Evolutionary conservation across 768 basidiomycete species (phyloP).

Genomic region (Leccinum fibrillosum): DNA sequence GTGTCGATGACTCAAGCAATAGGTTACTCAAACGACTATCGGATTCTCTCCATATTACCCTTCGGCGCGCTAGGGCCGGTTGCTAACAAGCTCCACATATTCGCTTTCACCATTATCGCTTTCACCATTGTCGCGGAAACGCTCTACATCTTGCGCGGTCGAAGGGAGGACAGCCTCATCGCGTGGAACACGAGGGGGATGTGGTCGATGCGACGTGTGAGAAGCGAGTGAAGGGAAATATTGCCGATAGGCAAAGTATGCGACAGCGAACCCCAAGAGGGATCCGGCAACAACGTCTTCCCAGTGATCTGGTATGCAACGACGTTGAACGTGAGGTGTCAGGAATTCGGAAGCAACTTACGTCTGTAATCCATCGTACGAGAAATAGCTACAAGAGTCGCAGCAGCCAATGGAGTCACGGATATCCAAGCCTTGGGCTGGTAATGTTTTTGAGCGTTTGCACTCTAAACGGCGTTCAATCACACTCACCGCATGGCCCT

Average conservation of each 20-base stretch:
- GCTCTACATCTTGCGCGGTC: conserved; percentile 13
- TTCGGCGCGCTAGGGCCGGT: conserved; percentile 4
- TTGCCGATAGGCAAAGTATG: conserved; percentile 79
- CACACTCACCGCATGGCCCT: conserved; percentile 62
- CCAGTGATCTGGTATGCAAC: conserved; percentile 69
- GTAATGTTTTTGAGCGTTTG: conserved; percentile 4
- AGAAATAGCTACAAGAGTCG: conserved; percentile 75
- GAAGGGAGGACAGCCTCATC: conserved; percentile 44
- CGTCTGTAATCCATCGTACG: conserved; percentile 92
- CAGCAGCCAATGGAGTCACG: conserved; percentile 71
- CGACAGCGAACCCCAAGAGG: conserved; percentile 64
- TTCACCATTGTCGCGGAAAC: conserved; percentile 15
- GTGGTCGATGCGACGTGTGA: conserved; percentile 62
- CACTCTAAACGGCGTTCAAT: not conserved
- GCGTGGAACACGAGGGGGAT: conserved; percentile 60
- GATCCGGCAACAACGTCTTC: conserved; percentile 85
- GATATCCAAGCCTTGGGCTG: conserved; percentile 83
- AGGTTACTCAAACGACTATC: conserved; percentile 24
- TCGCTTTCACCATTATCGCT: conserved; percentile 21
- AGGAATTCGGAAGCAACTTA: conserved; percentile 26
- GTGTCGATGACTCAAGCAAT: conserved; percentile 6
- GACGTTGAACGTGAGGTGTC: conserved; percentile 4
- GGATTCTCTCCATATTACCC: conserved; percentile 32
- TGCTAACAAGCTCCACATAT: conserved; percentile 25
- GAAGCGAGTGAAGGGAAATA: conserved; percentile 77